Evolutionary conservation across 345 rosid genomes (phyloP).

Genomic region (Erodium maritimum): DNA sequence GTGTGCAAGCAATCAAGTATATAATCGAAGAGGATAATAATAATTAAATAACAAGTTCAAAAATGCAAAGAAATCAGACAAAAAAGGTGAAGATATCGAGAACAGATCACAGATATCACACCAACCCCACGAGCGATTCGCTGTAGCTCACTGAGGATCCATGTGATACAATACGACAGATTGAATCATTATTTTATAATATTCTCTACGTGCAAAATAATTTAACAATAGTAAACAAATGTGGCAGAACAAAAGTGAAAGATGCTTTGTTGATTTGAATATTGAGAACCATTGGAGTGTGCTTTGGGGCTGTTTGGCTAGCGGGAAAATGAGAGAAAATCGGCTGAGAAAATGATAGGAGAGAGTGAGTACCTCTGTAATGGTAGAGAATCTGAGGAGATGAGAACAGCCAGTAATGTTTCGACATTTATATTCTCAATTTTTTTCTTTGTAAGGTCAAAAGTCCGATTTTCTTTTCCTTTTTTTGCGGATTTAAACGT

Average conservation of each 20-base stretch:
- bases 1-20: neutral
- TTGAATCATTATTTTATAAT: neutral
- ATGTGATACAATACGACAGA: slow-evolving; percentile 2
- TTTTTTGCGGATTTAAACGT: too few species aligned
- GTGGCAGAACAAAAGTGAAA: neutral
- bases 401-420: too few species aligned
- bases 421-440: too few species aligned
- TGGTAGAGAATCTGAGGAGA: too few species aligned
- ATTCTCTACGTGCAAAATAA: neutral
- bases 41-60: too few species aligned
- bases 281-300: neutral
- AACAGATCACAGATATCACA: slow-evolving; percentile 2
- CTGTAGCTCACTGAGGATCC: slow-evolving; percentile 5
- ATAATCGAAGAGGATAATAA: too few species aligned
- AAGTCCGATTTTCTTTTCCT: too few species aligned
- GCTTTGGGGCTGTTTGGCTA: neutral
- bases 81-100: slow-evolving; percentile 8
- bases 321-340: neutral
- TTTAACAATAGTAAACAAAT: neutral
- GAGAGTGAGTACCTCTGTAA: neutral
- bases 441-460: too few species aligned
- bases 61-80: slow-evolving; percentile 2
- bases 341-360: neutral
- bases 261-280: neutral
- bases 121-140: slow-evolving; percentile 4